Evolutionary conservation across 1,284 basidiomycete genomes (phyloP).

Genomic region (Apiotrichum laibachii): DNA sequence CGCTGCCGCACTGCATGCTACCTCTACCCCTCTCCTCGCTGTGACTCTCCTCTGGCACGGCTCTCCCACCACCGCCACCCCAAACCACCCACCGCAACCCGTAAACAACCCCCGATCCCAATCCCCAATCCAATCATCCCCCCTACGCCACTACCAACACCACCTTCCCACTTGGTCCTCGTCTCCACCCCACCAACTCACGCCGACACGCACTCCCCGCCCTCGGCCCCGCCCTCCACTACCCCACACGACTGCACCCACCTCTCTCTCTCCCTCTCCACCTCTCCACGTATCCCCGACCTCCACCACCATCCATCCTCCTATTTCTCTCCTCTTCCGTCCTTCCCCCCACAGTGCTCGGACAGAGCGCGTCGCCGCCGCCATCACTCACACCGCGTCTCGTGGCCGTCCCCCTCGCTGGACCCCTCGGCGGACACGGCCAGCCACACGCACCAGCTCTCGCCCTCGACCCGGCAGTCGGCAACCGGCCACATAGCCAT

Average conservation of each 20-base stretch:
- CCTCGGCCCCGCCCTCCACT: no score
- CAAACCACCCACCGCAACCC: no score
- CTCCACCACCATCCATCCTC: not conserved
- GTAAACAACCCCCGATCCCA: no score
- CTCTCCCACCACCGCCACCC: no score
- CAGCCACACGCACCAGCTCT: not conserved
- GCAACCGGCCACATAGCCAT: not conserved
- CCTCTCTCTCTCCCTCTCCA: not conserved
- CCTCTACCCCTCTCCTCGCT: no score
- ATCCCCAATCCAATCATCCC: no score
- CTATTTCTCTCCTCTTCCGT: not conserved
- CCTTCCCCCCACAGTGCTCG: constrained; percentile 13
- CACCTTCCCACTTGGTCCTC: no score
- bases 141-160: no score
- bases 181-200: no score
- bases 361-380: constrained; percentile 24
- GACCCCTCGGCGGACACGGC: constrained; percentile 4
- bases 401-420: constrained; percentile 12
- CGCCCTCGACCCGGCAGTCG: constrained; percentile 1
- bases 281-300: not conserved
- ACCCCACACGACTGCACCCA: not conserved
- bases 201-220: no score
- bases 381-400: constrained; percentile 21
- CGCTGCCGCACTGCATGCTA: no score
- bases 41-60: no score